A percentile compares a stretch with the other conserved stretches of the same genome.
phyloP scores from a whole-genome alignment of 768 basidiomycete species.

The Albatrellus ellisii region DNA sequence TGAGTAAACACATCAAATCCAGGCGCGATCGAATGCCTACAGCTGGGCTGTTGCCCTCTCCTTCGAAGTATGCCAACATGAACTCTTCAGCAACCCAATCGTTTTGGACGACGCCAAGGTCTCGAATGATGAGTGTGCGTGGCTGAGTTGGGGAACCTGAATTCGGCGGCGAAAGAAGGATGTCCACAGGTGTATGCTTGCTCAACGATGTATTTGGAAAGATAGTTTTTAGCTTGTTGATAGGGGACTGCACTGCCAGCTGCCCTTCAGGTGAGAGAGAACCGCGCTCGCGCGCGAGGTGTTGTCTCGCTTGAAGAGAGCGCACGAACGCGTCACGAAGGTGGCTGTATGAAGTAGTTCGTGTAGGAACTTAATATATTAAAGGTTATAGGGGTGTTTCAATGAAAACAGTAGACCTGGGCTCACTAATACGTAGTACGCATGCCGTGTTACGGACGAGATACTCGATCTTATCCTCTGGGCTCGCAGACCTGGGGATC shows the following conservation, averaged over 20 bases:
- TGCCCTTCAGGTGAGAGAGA: conserved; percentile 48
- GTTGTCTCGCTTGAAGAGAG: conserved; percentile 49
- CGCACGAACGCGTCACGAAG: conserved; percentile 77
- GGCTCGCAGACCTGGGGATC: conserved; percentile 40
- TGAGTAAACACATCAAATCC: not conserved
- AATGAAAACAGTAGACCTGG: not conserved
- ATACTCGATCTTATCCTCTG: conserved; percentile 59
- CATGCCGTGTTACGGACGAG: conserved; percentile 59
- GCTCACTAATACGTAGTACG: conserved; percentile 59
- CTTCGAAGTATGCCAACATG: conserved; percentile 63
- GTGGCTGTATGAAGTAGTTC: conserved; percentile 65
- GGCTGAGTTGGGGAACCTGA: conserved; percentile 32
- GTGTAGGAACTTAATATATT: conserved; percentile 51
- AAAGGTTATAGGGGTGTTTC: not conserved
- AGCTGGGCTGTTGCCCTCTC: conserved; percentile 53
- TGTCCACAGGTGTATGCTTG: conserved; percentile 60
- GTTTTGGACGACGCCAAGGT: conserved; percentile 58
- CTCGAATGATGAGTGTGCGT: conserved; percentile 50
- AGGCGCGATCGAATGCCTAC: conserved; percentile 27
- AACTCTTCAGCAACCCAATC: conserved; percentile 69
- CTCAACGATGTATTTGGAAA: conserved; percentile 57
- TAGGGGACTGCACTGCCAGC: conserved; percentile 40
- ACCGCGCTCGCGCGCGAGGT: conserved; percentile 35
- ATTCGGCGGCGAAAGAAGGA: conserved; percentile 45
- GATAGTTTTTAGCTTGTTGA: conserved; percentile 61